Evolutionary conservation across 2,329 filamentous ascomycete genomes (phyloP).

Genomic region (Talaromyces sp.): DNA sequence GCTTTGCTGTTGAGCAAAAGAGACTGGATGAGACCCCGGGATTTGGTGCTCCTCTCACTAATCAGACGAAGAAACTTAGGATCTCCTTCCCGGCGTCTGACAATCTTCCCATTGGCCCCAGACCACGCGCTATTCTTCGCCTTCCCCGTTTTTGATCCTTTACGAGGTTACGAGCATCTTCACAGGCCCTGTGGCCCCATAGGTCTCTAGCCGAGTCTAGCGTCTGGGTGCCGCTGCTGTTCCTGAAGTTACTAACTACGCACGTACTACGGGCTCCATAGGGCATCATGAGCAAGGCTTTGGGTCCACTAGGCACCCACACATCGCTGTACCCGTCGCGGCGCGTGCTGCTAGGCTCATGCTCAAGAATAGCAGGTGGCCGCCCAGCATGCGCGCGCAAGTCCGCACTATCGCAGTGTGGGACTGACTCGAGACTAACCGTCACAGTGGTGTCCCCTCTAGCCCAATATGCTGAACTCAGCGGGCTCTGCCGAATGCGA

Average conservation of each 20-base stretch:
- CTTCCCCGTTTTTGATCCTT: not conserved
- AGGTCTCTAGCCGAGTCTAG: too few relatives aligned
- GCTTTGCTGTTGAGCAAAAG: not conserved
- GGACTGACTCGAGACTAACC: not conserved
- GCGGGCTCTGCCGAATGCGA: not conserved
- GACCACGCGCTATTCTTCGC: not conserved
- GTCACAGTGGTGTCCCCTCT: not conserved
- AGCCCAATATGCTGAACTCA: not conserved
- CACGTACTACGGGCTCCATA: too few relatives aligned
- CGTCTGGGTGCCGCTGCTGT: not conserved
- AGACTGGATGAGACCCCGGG: not conserved
- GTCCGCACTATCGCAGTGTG: not conserved
- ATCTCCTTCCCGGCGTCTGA: not conserved
- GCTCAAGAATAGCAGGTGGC: not conserved
- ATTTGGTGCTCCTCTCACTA: not conserved
- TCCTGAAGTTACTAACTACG: not conserved
- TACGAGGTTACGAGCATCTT: not conserved
- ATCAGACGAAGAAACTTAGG: not conserved
- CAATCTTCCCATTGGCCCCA: not conserved
- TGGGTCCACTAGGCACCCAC: not conserved
- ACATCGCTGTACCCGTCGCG: not conserved
- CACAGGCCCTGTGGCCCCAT: not conserved
- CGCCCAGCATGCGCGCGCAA: not conserved
- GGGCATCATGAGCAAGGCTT: not conserved
- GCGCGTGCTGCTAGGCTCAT: not conserved